Percentiles rank a stretch among this genome's conserved stretches.
These are phyloP conservation scores for Penicillium canescens DNA, from an alignment of 495 filamentous ascomycete species.

Conservation along the genomic window DNA sequence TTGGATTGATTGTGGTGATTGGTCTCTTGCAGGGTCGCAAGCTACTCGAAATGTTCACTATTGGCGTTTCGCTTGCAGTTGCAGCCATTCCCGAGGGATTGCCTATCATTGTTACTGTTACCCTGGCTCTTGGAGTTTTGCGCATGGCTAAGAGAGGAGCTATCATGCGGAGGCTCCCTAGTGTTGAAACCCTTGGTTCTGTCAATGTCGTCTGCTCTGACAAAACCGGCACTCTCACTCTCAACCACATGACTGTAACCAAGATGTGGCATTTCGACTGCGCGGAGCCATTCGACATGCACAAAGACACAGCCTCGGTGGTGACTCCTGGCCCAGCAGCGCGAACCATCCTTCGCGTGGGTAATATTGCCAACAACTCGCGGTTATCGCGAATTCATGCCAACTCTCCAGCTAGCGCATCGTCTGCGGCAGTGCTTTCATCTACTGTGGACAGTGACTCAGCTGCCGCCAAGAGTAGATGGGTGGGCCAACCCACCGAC, in stretches of 20 bases:
- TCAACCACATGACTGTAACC: constrained; percentile 97
- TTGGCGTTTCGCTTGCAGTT: constrained; percentile 94
- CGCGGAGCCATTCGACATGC: constrained; percentile 67
- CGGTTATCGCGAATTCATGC: constrained; percentile 64
- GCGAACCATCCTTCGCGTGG: constrained; percentile 78
- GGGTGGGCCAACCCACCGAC: constrained; percentile 96
- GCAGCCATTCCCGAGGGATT: constrained; percentile 96
- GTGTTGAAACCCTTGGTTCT: constrained; percentile 95
- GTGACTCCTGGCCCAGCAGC: constrained; percentile 67
- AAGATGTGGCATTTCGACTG: constrained; percentile 93
- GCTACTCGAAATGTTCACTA: constrained; percentile 94
- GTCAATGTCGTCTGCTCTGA: constrained; percentile 99
- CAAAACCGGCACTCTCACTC: constrained; percentile 94
- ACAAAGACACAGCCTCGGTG: constrained; percentile 63
- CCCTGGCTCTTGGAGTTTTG: constrained; percentile 88
- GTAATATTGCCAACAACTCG: constrained; percentile 96
- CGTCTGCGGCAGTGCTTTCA: constrained; percentile 73
- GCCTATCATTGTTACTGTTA: constrained; percentile 97
- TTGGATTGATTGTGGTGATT: constrained; percentile 85
- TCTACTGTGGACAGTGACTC: constrained; percentile 68
- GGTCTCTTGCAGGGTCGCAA: constrained; percentile 86
- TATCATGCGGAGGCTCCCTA: constrained; percentile 92
- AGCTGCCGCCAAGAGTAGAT: constrained; percentile 71
- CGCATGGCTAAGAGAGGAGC: constrained; percentile 92
- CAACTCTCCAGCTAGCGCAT: constrained; percentile 63